A percentile compares a stretch with the other conserved stretches of the same genome.
Evolutionary conservation across 441 rosid species (phyloP).

Genomic region (Flueggea neowawraea): DNA sequence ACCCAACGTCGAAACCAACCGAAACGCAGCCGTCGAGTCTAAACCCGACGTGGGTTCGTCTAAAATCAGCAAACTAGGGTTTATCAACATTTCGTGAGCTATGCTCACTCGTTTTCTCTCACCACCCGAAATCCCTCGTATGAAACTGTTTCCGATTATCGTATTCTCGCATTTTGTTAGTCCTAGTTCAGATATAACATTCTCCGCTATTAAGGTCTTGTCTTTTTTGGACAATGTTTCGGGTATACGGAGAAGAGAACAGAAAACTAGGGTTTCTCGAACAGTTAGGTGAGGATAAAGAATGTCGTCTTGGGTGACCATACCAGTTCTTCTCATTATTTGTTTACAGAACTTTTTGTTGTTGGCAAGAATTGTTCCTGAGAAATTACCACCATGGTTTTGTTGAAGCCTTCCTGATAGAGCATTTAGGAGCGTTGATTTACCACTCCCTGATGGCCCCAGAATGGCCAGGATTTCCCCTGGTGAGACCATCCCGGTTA

Average conservation of each 20-base stretch:
- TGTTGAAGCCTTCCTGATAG: constrained; percentile 64
- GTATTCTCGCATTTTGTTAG: constrained; percentile 72
- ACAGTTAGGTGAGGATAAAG: constrained; percentile 96
- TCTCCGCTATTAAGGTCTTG: constrained; percentile 53
- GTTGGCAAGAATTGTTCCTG: constrained; percentile 68
- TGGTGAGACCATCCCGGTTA: constrained; percentile 81
- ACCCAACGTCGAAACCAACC: constrained; percentile 53
- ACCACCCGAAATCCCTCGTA: constrained; percentile 88
- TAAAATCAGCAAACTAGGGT: constrained; percentile 75
- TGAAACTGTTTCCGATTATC: constrained; percentile 73
- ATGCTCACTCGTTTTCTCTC: constrained; percentile 91
- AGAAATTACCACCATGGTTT: constrained; percentile 29
- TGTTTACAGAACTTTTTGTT: constrained; percentile 47
- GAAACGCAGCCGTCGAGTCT: constrained; percentile 84
- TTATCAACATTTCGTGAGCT: constrained; percentile 81
- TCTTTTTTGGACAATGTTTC: constrained; percentile 36
- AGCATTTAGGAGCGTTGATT: constrained; percentile 78
- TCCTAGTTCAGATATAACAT: constrained; percentile 71
- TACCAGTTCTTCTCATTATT: constrained; percentile 59
- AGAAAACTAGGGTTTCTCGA: constrained; percentile 79
- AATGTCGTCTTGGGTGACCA: constrained; percentile 86
- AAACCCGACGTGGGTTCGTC: constrained; percentile 97
- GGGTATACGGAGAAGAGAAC: constrained; percentile 75
- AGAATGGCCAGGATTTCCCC: constrained; percentile 92
- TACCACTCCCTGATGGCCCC: constrained; percentile 95